Base-by-base conservation (phyloP, 2,329 filamentous ascomycete genomes). In the Cercospora sp. region DNA sequence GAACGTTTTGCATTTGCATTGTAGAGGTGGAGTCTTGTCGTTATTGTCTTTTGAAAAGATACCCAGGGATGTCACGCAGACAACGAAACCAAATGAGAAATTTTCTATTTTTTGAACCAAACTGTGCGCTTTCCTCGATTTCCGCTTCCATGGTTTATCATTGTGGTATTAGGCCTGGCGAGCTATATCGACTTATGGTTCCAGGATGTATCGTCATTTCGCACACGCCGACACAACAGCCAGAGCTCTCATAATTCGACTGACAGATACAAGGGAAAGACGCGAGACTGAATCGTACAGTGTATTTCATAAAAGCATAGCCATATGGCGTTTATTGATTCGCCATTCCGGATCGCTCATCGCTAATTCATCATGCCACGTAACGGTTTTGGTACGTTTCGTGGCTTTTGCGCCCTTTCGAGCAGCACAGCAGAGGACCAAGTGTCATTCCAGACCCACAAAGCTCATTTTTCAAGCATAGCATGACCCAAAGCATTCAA, bases 291-390 rank as follows among this genome's bases (percentile, higher is more conserved):
- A 18, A 31, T 58, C 57, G 57, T 60, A 60, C n/a, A 60, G 13
- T 60, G 57, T 60, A 60, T 33, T 48, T 33, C 30, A 33, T 28
- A 58, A 58, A 16, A 42, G 59, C 36, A 42, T 48, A 26, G 33
- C 36, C 59, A 42, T 42, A 28, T n/a, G 36, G 59, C 36, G 36
- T 60, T 20, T 61, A 39, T 61, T 36, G 59, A 45, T 45, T 51
- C 39, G 31, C 33, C 58, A 58, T 58, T 20, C 31, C 48, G 31
- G 36, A 36, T 55, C 51, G 62, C 51, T 39, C 33, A n/a, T 39
- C 62, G 62, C 62, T 64, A 64, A 64, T 57, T 58, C 62, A 55
- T 63, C 42, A 55, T 57, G 48, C 48, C 48, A 63, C 26, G 60
- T 62, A 30, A 20, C 60, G 51, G 13, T 18, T n/a, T 12, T 26